Conservation (phyloP, 2,329 filamentous ascomycete species). For the Ceratocystis huliohia region DNA sequence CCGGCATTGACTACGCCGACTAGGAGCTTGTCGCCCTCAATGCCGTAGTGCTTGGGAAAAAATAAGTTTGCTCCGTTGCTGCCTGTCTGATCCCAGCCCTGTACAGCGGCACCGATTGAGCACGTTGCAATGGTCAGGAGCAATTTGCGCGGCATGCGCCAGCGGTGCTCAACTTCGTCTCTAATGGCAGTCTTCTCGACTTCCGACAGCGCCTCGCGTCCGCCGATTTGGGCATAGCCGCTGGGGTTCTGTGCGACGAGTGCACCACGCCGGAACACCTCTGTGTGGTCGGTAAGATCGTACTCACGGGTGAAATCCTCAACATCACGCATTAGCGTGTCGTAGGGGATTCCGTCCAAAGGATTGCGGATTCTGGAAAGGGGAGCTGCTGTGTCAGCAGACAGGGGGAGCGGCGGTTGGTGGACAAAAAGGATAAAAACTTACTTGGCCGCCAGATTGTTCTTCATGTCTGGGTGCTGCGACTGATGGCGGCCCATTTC, state of each 20-base stretch:
- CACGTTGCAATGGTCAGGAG: constrained; percentile 39
- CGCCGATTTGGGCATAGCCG: constrained; percentile 23
- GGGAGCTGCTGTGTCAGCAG: not conserved
- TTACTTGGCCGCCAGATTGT: constrained; percentile 35
- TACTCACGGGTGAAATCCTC: constrained; percentile 38
- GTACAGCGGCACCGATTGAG: constrained; percentile 43
- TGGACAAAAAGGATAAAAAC: constrained; percentile 20
- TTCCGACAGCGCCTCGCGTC: constrained; percentile 25
- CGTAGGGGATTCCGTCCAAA: constrained; percentile 37
- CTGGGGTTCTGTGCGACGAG: constrained; percentile 28
- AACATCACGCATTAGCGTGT: constrained; percentile 41
- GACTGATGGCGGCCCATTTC: not conserved
- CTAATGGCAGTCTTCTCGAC: constrained; percentile 29
- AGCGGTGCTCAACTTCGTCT: constrained; percentile 45
- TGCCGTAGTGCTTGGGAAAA: constrained; percentile 37
- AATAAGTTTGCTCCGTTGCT: constrained; percentile 49
- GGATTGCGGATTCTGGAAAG: constrained; percentile 35
- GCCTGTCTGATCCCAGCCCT: constrained; percentile 54
- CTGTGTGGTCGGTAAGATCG: constrained; percentile 37
- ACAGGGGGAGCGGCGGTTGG: not conserved
- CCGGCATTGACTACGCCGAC: constrained; percentile 30
- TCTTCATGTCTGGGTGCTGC: constrained; percentile 23
- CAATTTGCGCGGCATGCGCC: constrained; percentile 37
- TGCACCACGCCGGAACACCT: constrained; percentile 31
- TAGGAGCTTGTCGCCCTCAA: constrained; percentile 33